Evolutionary conservation across 768 basidiomycete species (phyloP).

Genomic region (Suillus paluster): DNA sequence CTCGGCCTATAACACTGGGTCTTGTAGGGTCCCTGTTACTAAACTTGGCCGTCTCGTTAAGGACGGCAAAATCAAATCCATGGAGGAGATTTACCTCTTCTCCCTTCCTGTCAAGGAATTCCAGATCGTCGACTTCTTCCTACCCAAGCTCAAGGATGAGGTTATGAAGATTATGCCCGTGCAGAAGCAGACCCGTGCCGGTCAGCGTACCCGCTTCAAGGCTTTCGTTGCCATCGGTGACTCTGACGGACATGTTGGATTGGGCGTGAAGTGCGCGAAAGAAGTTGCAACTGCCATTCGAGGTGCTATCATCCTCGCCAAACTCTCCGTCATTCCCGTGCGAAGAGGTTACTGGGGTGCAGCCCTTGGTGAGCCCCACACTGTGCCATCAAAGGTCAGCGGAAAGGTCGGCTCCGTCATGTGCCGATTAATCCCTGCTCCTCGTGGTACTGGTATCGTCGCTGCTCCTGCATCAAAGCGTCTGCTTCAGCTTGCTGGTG

Average conservation of each 20-base stretch:
- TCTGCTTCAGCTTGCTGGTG: conserved; percentile 95
- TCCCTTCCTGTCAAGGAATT: conserved; percentile 99
- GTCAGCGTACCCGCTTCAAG: conserved; percentile 99
- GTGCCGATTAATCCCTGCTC: conserved; percentile 98
- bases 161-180: conserved; percentile 99
- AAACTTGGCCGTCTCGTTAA: conserved; percentile 99
- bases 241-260: conserved; percentile 97
- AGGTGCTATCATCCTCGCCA: conserved; percentile 98
- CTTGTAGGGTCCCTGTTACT: conserved; percentile 89
- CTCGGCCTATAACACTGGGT: conserved; percentile 13
- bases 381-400: conserved; percentile 97
- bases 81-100: conserved; percentile 99
- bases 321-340: conserved; percentile 96
- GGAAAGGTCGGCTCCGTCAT: conserved; percentile 99
- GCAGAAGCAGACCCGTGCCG: conserved; percentile 99
- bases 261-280: conserved; percentile 99
- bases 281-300: conserved; percentile 99
- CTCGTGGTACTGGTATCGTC: conserved; percentile 98
- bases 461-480: conserved; percentile 98
- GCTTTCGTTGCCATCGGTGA: conserved; percentile 99
- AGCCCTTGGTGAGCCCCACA: conserved; percentile 98
- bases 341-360: conserved; percentile 99
- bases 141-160: conserved; percentile 98
- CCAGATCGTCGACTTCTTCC: conserved; percentile 99
- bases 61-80: conserved; percentile 99